phyloP scores from a whole-genome alignment of 805 yeast species.

The Lipomyces lipofer region DNA sequence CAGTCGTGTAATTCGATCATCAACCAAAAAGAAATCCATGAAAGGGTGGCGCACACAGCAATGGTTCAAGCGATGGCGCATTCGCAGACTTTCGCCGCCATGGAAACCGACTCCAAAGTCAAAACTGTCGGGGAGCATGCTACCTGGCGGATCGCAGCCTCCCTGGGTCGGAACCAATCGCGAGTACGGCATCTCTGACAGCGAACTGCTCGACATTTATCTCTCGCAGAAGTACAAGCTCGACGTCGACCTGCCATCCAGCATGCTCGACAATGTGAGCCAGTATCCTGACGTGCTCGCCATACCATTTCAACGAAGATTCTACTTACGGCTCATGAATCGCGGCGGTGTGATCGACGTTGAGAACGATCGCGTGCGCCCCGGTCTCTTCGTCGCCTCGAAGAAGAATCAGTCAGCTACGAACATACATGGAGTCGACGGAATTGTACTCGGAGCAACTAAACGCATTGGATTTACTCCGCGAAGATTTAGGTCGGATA shows the following conservation, averaged over 20 bases:
- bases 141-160: neutral
- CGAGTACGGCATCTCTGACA: conserved; percentile 27
- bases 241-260: conserved; percentile 8
- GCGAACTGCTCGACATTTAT: conserved; percentile 19
- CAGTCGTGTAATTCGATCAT: no score
- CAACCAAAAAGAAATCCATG: no score
- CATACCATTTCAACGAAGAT: conserved; percentile 17
- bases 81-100: conserved; percentile 7
- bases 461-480: neutral
- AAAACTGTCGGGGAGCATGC: no score
- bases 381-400: conserved; percentile 7
- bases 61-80: neutral
- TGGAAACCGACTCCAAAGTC: neutral
- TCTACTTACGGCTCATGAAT: conserved; percentile 8
- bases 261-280: neutral
- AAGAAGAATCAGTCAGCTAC: conserved; percentile 9
- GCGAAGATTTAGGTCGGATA: neutral
- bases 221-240: conserved; percentile 19
- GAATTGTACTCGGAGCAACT: neutral
- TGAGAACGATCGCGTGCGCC: neutral
- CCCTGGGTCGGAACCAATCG: conserved; percentile 19
- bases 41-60: no score
- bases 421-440: conserved; percentile 11
- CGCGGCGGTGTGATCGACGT: conserved; percentile 11
- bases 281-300: conserved; percentile 15